Base-by-base conservation (phyloP, 768 basidiomycete genomes). In the Russula olivacea region DNA sequence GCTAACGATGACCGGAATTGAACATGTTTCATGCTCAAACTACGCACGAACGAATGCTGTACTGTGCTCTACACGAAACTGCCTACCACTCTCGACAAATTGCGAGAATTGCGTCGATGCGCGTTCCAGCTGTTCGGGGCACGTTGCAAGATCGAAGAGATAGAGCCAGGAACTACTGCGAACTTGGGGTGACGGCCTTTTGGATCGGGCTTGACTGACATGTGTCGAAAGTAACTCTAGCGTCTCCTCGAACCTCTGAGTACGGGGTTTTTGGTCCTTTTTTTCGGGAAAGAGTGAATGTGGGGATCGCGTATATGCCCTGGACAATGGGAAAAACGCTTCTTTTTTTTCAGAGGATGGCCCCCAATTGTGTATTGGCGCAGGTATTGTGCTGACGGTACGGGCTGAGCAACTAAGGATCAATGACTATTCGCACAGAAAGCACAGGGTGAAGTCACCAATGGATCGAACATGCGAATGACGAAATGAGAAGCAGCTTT, bases 91-190 rank as follows among this genome's bases (percentile, higher is more conserved):
- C 43, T 63, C 67, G 21, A 43, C 41, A 43, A 62, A 68, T 15
- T 61, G 55, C 25, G 55, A 63, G 47, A 68, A 66, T n/a, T 56
- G 53, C 21, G 28, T 47, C 2, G 65, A 34, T 28, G 56, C 61
- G 19, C 30, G 61, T 38, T 55, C 19, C 19, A 68, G 65, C 41
- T 68, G 58, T 40, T 62, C 55, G 10, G 49, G 38, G 19, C 25
- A 11, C 7, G 65, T 66, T 19, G 67, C 67, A 21, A 66, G 65
- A 28, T 64, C 56, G 43, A 68, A 68, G 8, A 68, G 65, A 53
- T 68, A 61, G 30, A 36, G 48, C 67, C 67, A 68, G 40, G 56
- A 41, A 38, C 56, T 63, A 28, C 54, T 56, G 50, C 67, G 65
- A 40, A 66, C 59, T 40, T 63, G 67, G 7, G 23, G 19, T 23